Conservation (phyloP, 73 alveolate genomes). For the Tetrahymena borealis region DNA sequence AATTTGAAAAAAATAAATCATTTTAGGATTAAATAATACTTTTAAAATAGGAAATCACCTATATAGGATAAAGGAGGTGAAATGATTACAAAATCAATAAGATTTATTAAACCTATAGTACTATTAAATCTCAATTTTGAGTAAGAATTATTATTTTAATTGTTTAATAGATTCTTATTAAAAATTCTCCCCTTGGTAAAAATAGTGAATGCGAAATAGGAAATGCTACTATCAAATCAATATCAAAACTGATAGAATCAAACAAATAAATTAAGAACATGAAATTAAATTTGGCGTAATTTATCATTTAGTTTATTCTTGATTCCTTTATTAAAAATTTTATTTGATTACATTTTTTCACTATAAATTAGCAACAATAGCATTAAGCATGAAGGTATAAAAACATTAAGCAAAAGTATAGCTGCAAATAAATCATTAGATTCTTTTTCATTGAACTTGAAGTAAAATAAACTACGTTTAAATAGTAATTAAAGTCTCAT, state of each 20-base stretch:
- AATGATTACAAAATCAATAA: not conserved
- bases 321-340: not conserved
- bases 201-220: not conserved
- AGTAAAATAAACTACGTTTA: not conserved
- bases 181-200: not conserved
- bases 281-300: not conserved
- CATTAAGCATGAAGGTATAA: not conserved
- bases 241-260: not conserved
- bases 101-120: not conserved
- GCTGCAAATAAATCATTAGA: not conserved
- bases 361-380: not conserved
- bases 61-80: not conserved
- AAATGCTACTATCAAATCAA: not conserved
- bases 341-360: not conserved
- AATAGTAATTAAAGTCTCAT: not conserved
- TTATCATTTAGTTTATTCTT: too few relatives aligned
- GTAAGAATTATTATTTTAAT: not conserved
- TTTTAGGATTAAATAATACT: not conserved
- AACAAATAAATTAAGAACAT: not conserved
- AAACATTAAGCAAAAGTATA: not conserved
- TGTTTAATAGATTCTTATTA: not conserved
- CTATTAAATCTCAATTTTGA: not conserved
- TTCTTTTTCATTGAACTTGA: not conserved
- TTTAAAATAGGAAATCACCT: not conserved
- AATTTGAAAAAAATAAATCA: not conserved